These are phyloP conservation scores for Moesziomyces parantarcticus DNA, from an alignment of 1,284 basidiomycete species.

Conservation along the genomic window DNA sequence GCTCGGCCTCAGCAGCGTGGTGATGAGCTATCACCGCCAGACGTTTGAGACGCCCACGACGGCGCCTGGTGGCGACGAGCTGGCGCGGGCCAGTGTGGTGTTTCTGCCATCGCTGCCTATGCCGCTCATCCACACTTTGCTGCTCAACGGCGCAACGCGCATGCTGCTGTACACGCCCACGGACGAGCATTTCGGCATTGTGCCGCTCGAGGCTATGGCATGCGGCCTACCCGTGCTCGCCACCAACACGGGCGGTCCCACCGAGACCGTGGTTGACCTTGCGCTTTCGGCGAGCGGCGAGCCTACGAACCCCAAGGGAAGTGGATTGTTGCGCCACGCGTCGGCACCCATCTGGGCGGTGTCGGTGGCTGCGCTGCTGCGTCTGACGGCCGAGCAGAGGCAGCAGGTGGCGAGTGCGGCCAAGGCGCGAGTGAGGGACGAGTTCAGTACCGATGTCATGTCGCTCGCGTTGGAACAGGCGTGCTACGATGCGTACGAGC, in stretches of 20 bases:
- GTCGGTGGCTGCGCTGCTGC: slow-evolving; percentile 37
- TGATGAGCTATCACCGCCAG: slow-evolving; percentile 52
- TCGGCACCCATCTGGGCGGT: slow-evolving; percentile 46
- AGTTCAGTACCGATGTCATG: slow-evolving; percentile 49
- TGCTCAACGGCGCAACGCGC: slow-evolving; percentile 40
- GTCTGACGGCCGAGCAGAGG: slow-evolving; percentile 17
- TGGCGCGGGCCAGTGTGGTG: slow-evolving; percentile 38
- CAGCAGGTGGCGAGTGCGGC: slow-evolving; percentile 13
- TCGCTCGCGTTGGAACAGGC: slow-evolving; percentile 41
- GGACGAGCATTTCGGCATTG: slow-evolving; percentile 98
- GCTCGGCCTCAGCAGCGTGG: slow-evolving; percentile 69
- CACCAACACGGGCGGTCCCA: slow-evolving; percentile 88
- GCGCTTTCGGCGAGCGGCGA: slow-evolving; percentile 42
- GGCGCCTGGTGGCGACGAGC: slow-evolving; percentile 30
- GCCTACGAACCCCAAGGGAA: slow-evolving; percentile 38
- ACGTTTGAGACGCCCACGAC: slow-evolving; percentile 63
- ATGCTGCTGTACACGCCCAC: slow-evolving; percentile 87
- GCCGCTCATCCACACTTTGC: slow-evolving; percentile 55
- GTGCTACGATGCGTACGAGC: slow-evolving; percentile 38
- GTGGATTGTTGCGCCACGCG: slow-evolving; percentile 50
- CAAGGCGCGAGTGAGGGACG: slow-evolving; percentile 22
- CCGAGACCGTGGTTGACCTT: slow-evolving; percentile 82
- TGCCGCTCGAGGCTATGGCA: slow-evolving; percentile 93
- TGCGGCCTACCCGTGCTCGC: slow-evolving; percentile 90
- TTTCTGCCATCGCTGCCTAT: slow-evolving; percentile 62